These are phyloP conservation scores for Penicillium fuscoglaucum DNA, from an alignment of 2,329 filamentous ascomycete genomes.

Conservation along the genomic window DNA sequence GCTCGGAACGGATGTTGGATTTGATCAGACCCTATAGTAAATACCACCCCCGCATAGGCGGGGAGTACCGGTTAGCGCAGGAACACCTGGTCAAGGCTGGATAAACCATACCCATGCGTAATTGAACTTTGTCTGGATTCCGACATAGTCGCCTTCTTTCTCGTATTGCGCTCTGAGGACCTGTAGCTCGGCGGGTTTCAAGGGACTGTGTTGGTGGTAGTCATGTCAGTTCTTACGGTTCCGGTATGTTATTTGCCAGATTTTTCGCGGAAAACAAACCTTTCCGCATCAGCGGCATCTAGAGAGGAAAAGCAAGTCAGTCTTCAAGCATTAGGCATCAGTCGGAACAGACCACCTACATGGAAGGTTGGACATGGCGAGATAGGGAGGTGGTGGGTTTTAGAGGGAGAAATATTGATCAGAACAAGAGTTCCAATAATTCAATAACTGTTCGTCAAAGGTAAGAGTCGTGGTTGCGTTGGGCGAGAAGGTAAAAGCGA, in stretches of 20 bases:
- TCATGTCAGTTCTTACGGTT: conserved; percentile 11
- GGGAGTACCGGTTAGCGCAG: conserved; percentile 10
- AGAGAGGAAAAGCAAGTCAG: conserved; percentile 24
- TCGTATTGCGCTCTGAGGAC: conserved; percentile 93
- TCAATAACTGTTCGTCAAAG: not conserved
- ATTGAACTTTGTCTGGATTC: conserved; percentile 99
- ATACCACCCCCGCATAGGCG: conserved; percentile 12
- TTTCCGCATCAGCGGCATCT: conserved; percentile 98
- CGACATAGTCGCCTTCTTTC: conserved; percentile 95
- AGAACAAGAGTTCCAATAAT: conserved; percentile 1
- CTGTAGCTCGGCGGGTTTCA: conserved; percentile 88
- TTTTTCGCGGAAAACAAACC: conserved; percentile 53
- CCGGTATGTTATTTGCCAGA: not conserved
- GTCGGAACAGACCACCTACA: conserved; percentile 40
- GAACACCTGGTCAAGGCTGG: not conserved
- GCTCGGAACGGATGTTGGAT: conserved; percentile 77
- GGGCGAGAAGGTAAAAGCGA: not conserved
- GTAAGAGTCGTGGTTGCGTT: not conserved
- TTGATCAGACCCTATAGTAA: conserved; percentile 81
- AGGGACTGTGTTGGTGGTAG: conserved; percentile 63
- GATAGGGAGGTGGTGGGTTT: not conserved
- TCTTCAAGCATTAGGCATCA: not conserved
- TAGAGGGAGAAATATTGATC: not conserved
- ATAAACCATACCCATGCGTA: conserved; percentile 79
- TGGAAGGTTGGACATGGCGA: conserved; percentile 50